These are phyloP conservation scores for Aspergillus chevalieri DNA, from an alignment of 2,329 filamentous ascomycete species.

Conservation along the genomic window DNA sequence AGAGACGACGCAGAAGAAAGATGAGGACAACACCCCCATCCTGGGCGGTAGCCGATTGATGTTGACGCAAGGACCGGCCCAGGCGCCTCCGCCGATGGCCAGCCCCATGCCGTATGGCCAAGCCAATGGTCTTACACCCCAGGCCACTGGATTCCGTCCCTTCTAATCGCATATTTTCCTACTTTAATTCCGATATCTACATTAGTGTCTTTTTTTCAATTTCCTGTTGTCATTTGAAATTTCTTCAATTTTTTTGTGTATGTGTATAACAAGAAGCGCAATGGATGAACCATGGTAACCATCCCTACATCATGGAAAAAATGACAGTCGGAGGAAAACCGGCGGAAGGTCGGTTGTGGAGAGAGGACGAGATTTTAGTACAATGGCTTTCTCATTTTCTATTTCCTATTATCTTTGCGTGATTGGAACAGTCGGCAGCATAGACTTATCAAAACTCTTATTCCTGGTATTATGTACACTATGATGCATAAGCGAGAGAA, in stretches of 20 bases:
- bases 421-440: too few species aligned
- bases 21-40: slow-evolving; percentile 90
- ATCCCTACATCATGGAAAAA: too few species aligned
- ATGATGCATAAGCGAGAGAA: too few species aligned
- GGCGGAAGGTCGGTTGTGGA: too few species aligned
- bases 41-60: slow-evolving; percentile 82
- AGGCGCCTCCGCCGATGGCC: slow-evolving; percentile 29
- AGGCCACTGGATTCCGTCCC: slow-evolving; percentile 69
- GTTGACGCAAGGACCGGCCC: slow-evolving; percentile 82
- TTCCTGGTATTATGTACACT: too few species aligned
- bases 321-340: too few species aligned
- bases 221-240: slow-evolving; percentile 5
- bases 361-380: too few species aligned
- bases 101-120: slow-evolving; percentile 65
- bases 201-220: slow-evolving; percentile 5
- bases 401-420: slow-evolving; percentile 3
- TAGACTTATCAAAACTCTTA: too few species aligned
- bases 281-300: too few species aligned
- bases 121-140: slow-evolving; percentile 81
- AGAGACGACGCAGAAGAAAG: slow-evolving; percentile 71
- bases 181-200: slow-evolving; percentile 5
- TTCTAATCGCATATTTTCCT: slow-evolving; percentile 36
- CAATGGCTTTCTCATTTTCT: neutral
- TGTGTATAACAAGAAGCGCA: slow-evolving; percentile 1
- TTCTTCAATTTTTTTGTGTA: slow-evolving; percentile 9